Conservation (phyloP, 1,284 basidiomycete species). For the Pseudozyma flocculosa region DNA sequence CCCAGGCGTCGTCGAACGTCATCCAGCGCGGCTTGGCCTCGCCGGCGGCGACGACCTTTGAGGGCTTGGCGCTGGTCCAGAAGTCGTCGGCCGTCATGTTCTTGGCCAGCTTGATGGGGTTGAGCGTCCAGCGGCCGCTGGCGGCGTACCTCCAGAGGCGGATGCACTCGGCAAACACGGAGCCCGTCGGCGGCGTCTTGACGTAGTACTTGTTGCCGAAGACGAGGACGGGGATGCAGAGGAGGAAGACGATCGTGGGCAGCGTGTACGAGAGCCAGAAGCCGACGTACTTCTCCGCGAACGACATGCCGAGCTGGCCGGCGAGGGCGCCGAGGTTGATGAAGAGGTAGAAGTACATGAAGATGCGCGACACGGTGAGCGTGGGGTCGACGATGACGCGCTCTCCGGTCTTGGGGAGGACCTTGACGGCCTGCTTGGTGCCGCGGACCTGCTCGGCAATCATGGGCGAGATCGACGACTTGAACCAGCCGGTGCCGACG, state of each 20-base stretch:
- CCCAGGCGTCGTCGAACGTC: constrained; percentile 64
- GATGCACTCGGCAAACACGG: constrained; percentile 67
- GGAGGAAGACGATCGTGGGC: constrained; percentile 60
- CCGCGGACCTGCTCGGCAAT: constrained; percentile 62
- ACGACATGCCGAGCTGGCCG: constrained; percentile 60
- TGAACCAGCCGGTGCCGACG: constrained; percentile 74
- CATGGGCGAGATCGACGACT: constrained; percentile 60
- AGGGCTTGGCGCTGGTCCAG: constrained; percentile 76
- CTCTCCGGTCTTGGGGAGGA: constrained; percentile 66
- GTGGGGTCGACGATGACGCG: constrained; percentile 78
- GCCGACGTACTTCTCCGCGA: constrained; percentile 59
- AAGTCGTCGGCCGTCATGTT: constrained; percentile 66
- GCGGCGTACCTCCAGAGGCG: constrained; percentile 53
- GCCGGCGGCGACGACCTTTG: constrained; percentile 58
- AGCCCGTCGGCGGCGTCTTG: constrained; percentile 73
- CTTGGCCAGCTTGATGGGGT: constrained; percentile 51
- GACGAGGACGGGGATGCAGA: constrained; percentile 69
- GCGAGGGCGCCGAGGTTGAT: constrained; percentile 55
- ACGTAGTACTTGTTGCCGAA: constrained; percentile 70
- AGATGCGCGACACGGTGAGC: constrained; percentile 63
- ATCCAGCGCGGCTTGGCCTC: constrained; percentile 59
- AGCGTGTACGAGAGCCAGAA: constrained; percentile 60
- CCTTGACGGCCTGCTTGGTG: constrained; percentile 43
- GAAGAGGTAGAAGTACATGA: constrained; percentile 56
- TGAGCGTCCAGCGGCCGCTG: constrained; percentile 57